Conservation (phyloP, 2,329 filamentous ascomycete species). For the Clarireedia monteithiana region DNA sequence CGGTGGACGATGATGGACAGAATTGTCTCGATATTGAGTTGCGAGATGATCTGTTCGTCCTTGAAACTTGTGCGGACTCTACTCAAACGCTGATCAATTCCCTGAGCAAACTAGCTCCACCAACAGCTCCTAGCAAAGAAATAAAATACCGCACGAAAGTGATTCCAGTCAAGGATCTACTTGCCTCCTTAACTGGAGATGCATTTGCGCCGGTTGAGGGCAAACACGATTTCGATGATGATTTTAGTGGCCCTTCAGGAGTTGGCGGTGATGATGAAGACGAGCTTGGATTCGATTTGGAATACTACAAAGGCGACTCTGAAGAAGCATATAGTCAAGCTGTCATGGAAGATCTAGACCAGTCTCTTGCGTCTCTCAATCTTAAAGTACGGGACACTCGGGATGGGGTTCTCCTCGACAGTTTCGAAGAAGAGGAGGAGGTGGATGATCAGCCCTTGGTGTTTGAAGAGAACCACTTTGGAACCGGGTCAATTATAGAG, state of each 20-base stretch:
- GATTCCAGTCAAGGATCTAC: conserved; percentile 77
- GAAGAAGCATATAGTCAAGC: conserved; percentile 23
- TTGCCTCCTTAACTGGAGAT: conserved; percentile 84
- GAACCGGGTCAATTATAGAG: conserved; percentile 49
- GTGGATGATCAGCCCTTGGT: conserved; percentile 56
- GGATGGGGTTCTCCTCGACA: conserved; percentile 40
- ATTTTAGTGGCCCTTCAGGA: conserved; percentile 46
- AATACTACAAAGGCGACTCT: conserved; percentile 38
- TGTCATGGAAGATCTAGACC: conserved; percentile 35
- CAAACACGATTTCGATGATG: conserved; percentile 55
- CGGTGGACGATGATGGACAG: conserved; percentile 45
- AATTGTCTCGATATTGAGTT: conserved; percentile 73
- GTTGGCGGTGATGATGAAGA: conserved; percentile 35
- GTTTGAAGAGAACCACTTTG: conserved; percentile 74
- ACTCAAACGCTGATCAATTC: conserved; percentile 84
- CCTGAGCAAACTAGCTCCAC: conserved; percentile 72
- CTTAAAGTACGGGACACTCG: conserved; percentile 33
- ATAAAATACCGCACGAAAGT: conserved; percentile 83
- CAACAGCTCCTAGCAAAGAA: conserved; percentile 67
- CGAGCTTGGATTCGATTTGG: conserved; percentile 36
- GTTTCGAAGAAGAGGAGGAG: conserved; percentile 31
- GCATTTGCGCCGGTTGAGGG: conserved; percentile 61
- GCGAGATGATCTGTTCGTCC: conserved; percentile 74
- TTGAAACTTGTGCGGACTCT: conserved; percentile 95
- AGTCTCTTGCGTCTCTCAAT: conserved; percentile 21